A percentile compares a stretch with the other conserved stretches of the same genome.
Evolutionary conservation across 176 grass and related monocot genomes (phyloP).

Genomic region (Carex myosuroides): DNA sequence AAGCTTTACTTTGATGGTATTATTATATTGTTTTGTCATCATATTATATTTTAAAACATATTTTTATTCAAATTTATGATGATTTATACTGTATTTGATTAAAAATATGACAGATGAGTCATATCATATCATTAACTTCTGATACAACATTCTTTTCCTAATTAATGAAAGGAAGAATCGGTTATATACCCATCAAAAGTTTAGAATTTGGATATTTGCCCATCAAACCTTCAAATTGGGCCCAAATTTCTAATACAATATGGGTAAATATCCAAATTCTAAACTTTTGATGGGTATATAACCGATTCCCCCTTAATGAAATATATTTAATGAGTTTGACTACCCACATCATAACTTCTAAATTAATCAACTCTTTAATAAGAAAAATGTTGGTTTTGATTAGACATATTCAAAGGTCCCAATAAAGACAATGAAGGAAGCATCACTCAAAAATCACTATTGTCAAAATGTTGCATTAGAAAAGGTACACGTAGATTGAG

Average conservation of each 20-base stretch:
- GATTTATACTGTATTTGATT: not conserved
- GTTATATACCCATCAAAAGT: no score
- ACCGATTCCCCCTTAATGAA: no score
- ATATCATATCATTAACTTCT: not conserved
- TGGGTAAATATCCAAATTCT: no score
- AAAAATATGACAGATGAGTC: not conserved
- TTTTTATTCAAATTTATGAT: not conserved
- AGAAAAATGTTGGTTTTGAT: not conserved
- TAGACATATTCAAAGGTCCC: not conserved
- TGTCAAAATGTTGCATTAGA: not conserved
- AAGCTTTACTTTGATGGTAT: not conserved
- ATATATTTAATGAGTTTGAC: slow-evolving; percentile 7
- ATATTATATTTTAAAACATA: not conserved
- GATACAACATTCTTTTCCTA: not conserved
- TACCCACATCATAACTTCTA: not conserved
- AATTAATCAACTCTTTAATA: not conserved
- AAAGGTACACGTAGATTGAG: not conserved
- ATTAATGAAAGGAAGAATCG: not conserved
- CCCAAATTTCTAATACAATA: no score
- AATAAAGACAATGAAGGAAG: not conserved
- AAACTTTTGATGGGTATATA: no score
- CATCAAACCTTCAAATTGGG: no score
- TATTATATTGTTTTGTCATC: not conserved
- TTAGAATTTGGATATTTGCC: no score
- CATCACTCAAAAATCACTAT: not conserved